Evolutionary conservation across 1,284 basidiomycete genomes (phyloP).

Genomic region (Xerocomus amazonicus): DNA sequence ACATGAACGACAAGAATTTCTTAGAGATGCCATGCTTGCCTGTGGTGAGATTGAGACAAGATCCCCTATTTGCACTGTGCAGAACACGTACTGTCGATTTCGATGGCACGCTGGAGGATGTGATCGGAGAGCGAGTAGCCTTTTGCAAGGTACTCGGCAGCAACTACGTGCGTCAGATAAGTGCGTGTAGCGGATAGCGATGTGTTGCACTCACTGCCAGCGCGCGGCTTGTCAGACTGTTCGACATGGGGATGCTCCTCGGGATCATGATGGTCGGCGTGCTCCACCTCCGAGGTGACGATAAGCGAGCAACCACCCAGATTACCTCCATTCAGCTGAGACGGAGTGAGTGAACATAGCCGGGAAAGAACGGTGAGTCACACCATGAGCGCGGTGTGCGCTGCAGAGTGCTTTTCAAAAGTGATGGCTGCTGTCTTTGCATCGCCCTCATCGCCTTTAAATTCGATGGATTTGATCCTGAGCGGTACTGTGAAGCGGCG

Average conservation of each 20-base stretch:
- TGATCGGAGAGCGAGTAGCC: constrained; percentile 82
- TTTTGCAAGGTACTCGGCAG: constrained; percentile 85
- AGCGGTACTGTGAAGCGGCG: background rate
- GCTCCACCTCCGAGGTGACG: constrained; percentile 64
- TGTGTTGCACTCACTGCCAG: constrained; percentile 54
- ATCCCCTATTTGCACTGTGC: background rate
- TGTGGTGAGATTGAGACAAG: constrained; percentile 25
- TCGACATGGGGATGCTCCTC: constrained; percentile 49
- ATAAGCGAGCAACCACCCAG: constrained; percentile 58
- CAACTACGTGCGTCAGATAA: constrained; percentile 45
- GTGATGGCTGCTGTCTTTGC: constrained; percentile 51
- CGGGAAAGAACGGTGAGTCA: background rate
- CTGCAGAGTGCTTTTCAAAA: constrained; percentile 76
- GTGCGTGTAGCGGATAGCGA: background rate
- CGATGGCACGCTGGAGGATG: constrained; percentile 82
- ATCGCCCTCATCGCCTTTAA: constrained; percentile 35
- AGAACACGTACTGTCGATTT: constrained; percentile 66
- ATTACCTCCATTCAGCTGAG: constrained; percentile 67
- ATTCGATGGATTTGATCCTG: constrained; percentile 64
- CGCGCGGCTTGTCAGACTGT: constrained; percentile 79
- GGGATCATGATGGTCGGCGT: constrained; percentile 48
- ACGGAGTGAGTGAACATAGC: constrained; percentile 2
- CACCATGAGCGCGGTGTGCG: constrained; percentile 78
- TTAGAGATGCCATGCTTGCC: constrained; percentile 85
- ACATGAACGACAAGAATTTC: constrained; percentile 78